phyloP scores from a whole-genome alignment of 208 protist genomes.

The Angomonas deanei region DNA sequence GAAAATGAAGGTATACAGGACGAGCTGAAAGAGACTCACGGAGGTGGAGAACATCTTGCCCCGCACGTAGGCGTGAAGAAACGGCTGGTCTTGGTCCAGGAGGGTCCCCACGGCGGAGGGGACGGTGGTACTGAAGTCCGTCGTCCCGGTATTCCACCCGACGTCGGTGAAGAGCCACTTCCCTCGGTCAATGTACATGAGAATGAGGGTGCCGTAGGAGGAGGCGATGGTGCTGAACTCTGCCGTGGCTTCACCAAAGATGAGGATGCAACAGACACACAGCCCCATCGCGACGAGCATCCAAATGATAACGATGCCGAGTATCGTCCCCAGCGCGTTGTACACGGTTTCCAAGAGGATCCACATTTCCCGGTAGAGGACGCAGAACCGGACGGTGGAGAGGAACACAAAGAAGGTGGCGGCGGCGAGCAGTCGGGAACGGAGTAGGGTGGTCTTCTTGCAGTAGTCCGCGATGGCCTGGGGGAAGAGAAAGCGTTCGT shows the following conservation, averaged over 20 bases:
- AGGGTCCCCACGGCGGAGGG: slow-evolving; percentile 12
- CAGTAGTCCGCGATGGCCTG: slow-evolving; percentile 13
- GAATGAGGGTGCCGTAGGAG: slow-evolving; percentile 13
- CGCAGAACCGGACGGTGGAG: slow-evolving; percentile 9
- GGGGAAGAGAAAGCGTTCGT: slow-evolving; percentile 10
- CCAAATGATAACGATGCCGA: slow-evolving; percentile 3
- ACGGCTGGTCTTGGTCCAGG: not conserved
- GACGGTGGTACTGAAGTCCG: slow-evolving; percentile 13
- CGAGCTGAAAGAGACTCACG: slow-evolving; percentile 3
- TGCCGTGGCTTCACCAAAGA: slow-evolving; percentile 6
- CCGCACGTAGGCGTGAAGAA: not conserved
- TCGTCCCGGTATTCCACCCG: not conserved
- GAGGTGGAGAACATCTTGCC: not conserved
- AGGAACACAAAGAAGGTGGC: slow-evolving; percentile 15
- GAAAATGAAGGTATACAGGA: slow-evolving; percentile 13
- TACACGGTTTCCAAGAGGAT: slow-evolving; percentile 10
- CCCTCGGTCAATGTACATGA: slow-evolving; percentile 15
- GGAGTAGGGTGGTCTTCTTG: slow-evolving; percentile 1
- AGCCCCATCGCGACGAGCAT: slow-evolving; percentile 10
- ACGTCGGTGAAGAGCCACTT: slow-evolving; percentile 12
- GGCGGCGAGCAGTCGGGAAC: slow-evolving; percentile 6
- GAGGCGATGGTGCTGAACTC: slow-evolving; percentile 13
- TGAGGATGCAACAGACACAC: slow-evolving; percentile 1
- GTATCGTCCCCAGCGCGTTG: slow-evolving; percentile 1
- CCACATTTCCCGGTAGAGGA: slow-evolving; percentile 1